Evolutionary conservation across 2,329 filamentous ascomycete species (phyloP).

Genomic region (Cordyceps fumosorosea): DNA sequence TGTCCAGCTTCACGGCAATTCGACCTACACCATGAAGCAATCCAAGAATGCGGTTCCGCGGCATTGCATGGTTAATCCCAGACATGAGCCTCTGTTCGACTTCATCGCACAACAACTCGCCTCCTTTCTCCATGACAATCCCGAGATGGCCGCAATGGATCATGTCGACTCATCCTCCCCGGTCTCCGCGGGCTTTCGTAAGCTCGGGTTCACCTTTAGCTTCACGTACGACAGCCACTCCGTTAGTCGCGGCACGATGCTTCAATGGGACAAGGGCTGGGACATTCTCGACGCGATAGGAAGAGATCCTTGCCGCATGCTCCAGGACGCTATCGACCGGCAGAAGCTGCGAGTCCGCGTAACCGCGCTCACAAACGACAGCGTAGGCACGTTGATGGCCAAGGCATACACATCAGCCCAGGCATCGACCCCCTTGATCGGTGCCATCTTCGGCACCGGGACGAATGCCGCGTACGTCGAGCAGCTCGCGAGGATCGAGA

Average conservation of each 20-base stretch:
- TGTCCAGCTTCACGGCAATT: constrained; percentile 42
- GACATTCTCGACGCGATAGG: constrained; percentile 70
- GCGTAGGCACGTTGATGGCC: constrained; percentile 73
- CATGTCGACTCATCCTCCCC: constrained; percentile 54
- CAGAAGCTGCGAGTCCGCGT: constrained; percentile 64
- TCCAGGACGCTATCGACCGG: constrained; percentile 66
- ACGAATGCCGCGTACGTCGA: constrained; percentile 79
- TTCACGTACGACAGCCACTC: constrained; percentile 72
- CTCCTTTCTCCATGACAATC: constrained; percentile 43
- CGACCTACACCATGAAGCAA: constrained; percentile 65
- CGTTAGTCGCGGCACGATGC: constrained; percentile 61
- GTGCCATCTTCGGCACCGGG: constrained; percentile 75
- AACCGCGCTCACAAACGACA: constrained; percentile 71
- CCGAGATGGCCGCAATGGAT: background rate
- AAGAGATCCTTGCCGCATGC: constrained; percentile 65
- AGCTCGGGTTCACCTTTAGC: constrained; percentile 34
- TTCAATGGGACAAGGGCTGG: constrained; percentile 78
- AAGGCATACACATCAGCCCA: constrained; percentile 71
- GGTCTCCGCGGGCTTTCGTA: constrained; percentile 27
- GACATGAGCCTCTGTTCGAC: constrained; percentile 56
- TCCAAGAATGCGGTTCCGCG: constrained; percentile 31
- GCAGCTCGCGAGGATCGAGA: constrained; percentile 59
- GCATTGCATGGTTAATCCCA: constrained; percentile 18
- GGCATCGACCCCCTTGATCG: constrained; percentile 61
- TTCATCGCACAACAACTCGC: constrained; percentile 71